Base-by-base conservation (phyloP, 108 stramenopile species). In the Cyclotella sp. region DNA sequence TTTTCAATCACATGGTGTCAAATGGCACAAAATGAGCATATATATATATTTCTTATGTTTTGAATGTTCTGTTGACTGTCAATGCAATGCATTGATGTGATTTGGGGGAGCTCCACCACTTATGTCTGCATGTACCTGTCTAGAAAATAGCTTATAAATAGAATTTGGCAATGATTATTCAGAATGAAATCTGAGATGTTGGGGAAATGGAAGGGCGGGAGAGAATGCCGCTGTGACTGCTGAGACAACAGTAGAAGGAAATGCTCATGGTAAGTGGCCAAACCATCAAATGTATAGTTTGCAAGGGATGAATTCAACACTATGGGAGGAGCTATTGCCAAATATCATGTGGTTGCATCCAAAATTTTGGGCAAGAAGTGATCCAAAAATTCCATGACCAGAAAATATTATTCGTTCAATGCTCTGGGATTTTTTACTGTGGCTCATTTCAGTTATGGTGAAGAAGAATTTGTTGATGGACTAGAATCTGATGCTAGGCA, bases 31-130 rank as follows among this genome's bases (percentile, higher is more conserved):
- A 1, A 70, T 96, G 67, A 75, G 84, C 22, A 28, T 52, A 9
- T 95, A 28, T 52, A 9, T 95, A 95, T 62, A 76, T 96, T 6
- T 89, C 91, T 9, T 77, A 88, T 24, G 79, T 91, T 13, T 72
- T 81, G 41, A 93, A 96, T 76, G 79, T 88, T 21, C 91, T 93
- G n/a, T 96, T 90, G 90, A 87, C 92, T 42, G 88, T 96, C 8
- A 90, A 89, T 19, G 92, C 92, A 9, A 27, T 58, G 7, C 92
- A 95, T 75, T 76, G 93, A 21, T 87, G 91, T 29, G 95, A 96
- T 77, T 96, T 91, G 90, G 13, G 81, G 78, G 65, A 49, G 26
- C 13, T 61, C 69, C 13, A 85, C 85, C 2, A 84, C 84, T 0
- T 91, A 92, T 54, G 85, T 90, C 16, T 96, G 95, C 76, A 80